These are phyloP conservation scores for Sarcodon aspratus DNA, from an alignment of 768 basidiomycete genomes.

Conservation along the genomic window DNA sequence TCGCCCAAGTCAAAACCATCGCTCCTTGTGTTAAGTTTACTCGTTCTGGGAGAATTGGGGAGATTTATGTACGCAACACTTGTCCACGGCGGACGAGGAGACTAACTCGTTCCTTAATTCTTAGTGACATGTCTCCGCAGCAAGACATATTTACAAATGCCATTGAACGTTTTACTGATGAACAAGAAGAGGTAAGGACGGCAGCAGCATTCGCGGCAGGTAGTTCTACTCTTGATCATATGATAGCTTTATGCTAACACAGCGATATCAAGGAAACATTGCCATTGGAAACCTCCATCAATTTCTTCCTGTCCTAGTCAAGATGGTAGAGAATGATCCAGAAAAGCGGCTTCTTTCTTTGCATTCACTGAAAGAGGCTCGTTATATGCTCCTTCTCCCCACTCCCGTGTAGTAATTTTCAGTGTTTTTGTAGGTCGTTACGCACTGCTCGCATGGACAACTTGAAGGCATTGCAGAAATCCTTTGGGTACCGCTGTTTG, in stretches of 20 bases:
- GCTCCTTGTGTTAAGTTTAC: constrained; percentile 68
- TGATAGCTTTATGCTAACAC: background rate
- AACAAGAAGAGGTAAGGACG: constrained; percentile 78
- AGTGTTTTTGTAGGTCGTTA: constrained; percentile 55
- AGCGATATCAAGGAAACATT: constrained; percentile 61
- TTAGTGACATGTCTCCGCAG: constrained; percentile 83
- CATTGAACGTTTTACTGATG: constrained; percentile 63
- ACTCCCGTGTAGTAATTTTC: background rate
- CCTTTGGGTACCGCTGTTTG: constrained; percentile 88
- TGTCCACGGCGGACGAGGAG: background rate
- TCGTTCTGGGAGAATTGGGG: constrained; percentile 89
- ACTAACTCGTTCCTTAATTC: background rate
- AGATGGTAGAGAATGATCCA: constrained; percentile 60
- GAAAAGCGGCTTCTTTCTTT: constrained; percentile 78
- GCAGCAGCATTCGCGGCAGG: constrained; percentile 94
- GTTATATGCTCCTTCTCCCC: constrained; percentile 6
- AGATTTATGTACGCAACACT: constrained; percentile 60
- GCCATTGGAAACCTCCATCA: constrained; percentile 85
- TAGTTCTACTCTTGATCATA: constrained; percentile 16
- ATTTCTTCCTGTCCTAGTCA: constrained; percentile 80
- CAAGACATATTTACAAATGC: constrained; percentile 66
- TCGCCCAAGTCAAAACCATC: constrained; percentile 51
- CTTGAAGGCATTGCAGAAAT: constrained; percentile 80
- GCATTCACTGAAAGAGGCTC: constrained; percentile 87
- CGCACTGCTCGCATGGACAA: constrained; percentile 78